Percentiles rank a stretch among this genome's conserved stretches.
Evolutionary conservation across 2,329 filamentous ascomycete species (phyloP).

Genomic region (Ceratocystis cacaofunesta): DNA sequence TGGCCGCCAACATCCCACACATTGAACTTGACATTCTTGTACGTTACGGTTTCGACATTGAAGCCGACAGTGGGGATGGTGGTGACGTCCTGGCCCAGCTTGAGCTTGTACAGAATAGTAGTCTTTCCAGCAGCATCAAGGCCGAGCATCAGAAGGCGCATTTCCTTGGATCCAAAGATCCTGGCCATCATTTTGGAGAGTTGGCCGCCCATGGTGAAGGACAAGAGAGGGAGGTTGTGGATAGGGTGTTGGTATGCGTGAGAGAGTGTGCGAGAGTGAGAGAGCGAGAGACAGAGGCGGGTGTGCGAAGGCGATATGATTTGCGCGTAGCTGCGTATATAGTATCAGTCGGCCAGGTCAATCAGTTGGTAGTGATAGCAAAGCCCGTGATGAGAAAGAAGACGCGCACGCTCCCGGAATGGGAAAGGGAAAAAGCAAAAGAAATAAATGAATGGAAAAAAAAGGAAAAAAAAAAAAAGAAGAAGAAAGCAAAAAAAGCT

Average conservation of each 20-base stretch:
- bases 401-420: neutral
- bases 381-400: neutral
- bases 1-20: constrained; percentile 98
- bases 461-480: neutral
- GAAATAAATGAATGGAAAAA: neutral
- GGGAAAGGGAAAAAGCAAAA: neutral
- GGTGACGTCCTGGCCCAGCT: constrained; percentile 94
- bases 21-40: constrained; percentile 99
- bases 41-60: constrained; percentile 97
- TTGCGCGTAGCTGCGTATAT: neutral
- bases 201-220: constrained; percentile 66
- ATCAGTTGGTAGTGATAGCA: neutral
- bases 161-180: constrained; percentile 98
- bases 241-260: neutral
- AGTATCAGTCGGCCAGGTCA: neutral
- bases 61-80: constrained; percentile 98
- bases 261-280: neutral
- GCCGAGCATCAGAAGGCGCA: constrained; percentile 95
- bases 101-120: constrained; percentile 97
- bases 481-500: neutral
- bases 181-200: constrained; percentile 95
- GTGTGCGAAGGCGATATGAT: neutral
- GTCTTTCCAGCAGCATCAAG: constrained; percentile 98
- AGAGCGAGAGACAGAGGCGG: neutral
- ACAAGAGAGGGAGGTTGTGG: neutral